Percentiles rank a stretch among this genome's conserved stretches.
These are phyloP conservation scores for Otatea glauca DNA, from an alignment of 176 grass and related monocot genomes.

Conservation along the genomic window DNA sequence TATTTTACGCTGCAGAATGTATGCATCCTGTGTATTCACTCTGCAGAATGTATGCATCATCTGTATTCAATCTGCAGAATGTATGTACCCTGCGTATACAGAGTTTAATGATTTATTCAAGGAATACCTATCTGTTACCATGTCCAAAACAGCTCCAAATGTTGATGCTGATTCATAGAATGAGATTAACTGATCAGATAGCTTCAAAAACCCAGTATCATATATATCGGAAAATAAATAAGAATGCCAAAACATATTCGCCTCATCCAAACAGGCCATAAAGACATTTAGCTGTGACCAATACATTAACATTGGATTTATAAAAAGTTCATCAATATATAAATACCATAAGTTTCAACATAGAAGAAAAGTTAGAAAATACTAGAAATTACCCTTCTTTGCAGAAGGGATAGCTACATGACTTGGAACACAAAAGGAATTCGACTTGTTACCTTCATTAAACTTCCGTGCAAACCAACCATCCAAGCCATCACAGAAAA, in stretches of 20 bases:
- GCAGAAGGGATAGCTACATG: background rate
- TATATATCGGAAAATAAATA: conserved; percentile 9
- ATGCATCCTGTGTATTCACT: background rate
- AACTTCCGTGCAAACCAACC: conserved; percentile 82
- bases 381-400: background rate
- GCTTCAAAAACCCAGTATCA: conserved; percentile 1
- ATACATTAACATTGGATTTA: conserved; percentile 5
- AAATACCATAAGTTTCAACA: background rate
- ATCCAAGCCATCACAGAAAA: conserved; percentile 75
- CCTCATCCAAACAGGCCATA: background rate
- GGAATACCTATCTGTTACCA: conserved; percentile 95
- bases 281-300: background rate
- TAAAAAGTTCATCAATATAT: conserved; percentile 7
- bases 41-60: too few relatives aligned
- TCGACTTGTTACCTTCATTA: conserved; percentile 64
- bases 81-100: conserved; percentile 19
- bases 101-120: conserved; percentile 34
- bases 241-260: background rate
- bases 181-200: conserved; percentile 37
- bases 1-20: conserved; percentile 32
- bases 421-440: background rate
- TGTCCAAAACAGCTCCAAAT: conserved; percentile 98
- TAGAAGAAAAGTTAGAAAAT: background rate
- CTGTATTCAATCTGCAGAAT: too few relatives aligned
- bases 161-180: conserved; percentile 78